Base-by-base conservation (phyloP, 208 protist genomes). In the Chromosphaera perkinsii region DNA sequence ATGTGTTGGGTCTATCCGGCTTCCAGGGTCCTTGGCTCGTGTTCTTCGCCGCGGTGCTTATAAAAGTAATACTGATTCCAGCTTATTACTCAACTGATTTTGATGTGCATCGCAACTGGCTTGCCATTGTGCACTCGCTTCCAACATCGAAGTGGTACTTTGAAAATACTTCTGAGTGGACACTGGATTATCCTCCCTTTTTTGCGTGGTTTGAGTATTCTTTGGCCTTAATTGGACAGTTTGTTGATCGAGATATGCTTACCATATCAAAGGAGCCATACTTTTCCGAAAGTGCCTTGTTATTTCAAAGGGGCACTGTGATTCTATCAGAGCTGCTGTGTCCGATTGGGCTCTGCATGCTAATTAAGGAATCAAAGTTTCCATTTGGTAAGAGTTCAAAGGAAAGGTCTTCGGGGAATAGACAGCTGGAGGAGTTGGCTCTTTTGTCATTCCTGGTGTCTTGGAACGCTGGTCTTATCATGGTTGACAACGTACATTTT, bases 61-160 rank as follows among this genome's bases (percentile, higher is more conserved):
- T 45, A 17, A 45, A 45, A 45, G 7, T 45, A 7, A 45, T 45
- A 17, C 39, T 45, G 10, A 7, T 45, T 7, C 17, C 10, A 7
- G 17, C 39, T 17, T 45, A 45, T 45, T 14, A 54, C 35, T 82
- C 77, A n/a, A 91, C 88, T 29, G 88, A 91, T 75, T 90, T 91
- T 67, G 87, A 93, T 37, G 90, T 93, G 36, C 90, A 93, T 59
- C 72, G 88, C 36, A 91, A 93, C 70, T 93, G 90, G 90, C 51
- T 92, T 51, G 86, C 89, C 26, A 85, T 93, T 42, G 92, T 88
- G 26, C 51, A 80, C 36, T 76, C 62, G 10, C 67, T 89, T 3
- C 87, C 85, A 12, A 10, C 92, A 9, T 67, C 51, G 4, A 37
- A 80, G 56, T 91, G 87, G 88, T 91, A 92, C 71, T 66, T 56